Percentiles rank a stretch among this genome's conserved stretches.
phyloP scores from a whole-genome alignment of 1,284 basidiomycete genomes.

The Cryptococcus sp. region DNA sequence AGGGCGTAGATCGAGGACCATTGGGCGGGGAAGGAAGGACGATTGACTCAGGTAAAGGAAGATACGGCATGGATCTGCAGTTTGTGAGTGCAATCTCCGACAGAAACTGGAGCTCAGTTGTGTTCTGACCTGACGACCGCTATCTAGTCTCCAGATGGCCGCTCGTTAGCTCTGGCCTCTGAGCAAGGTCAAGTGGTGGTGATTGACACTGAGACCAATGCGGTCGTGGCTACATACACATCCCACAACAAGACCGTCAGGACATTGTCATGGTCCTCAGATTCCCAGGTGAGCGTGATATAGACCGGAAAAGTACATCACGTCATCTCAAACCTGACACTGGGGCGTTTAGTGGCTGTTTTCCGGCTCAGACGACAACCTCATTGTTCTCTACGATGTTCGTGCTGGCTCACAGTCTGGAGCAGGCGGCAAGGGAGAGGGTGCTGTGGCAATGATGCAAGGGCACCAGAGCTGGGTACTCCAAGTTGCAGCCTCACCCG shows the following conservation, averaged over 20 bases:
- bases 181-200: slow-evolving; percentile 78
- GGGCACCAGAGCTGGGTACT: slow-evolving; percentile 87
- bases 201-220: slow-evolving; percentile 66
- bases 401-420: slow-evolving; percentile 45
- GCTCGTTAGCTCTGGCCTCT: slow-evolving; percentile 68
- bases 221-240: slow-evolving; percentile 65
- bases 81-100: slow-evolving; percentile 59
- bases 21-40: slow-evolving; percentile 56
- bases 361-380: slow-evolving; percentile 82
- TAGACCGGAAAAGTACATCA: not conserved
- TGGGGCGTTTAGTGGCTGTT: slow-evolving; percentile 61
- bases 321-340: not conserved
- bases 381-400: slow-evolving; percentile 79
- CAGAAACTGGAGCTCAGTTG: not conserved
- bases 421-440: slow-evolving; percentile 56
- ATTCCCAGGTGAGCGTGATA: slow-evolving; percentile 57
- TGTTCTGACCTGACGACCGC: not conserved
- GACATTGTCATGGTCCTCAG: slow-evolving; percentile 75
- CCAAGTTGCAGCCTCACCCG: slow-evolving; percentile 70
- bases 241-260: slow-evolving; percentile 83
- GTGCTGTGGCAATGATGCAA: slow-evolving; percentile 72
- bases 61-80: slow-evolving; percentile 74
- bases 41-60: slow-evolving; percentile 66
- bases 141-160: slow-evolving; percentile 76
- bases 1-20: slow-evolving; percentile 5